Evolutionary conservation across 305 asterid genomes (phyloP).

Genomic region (Ruellia speciosa): DNA sequence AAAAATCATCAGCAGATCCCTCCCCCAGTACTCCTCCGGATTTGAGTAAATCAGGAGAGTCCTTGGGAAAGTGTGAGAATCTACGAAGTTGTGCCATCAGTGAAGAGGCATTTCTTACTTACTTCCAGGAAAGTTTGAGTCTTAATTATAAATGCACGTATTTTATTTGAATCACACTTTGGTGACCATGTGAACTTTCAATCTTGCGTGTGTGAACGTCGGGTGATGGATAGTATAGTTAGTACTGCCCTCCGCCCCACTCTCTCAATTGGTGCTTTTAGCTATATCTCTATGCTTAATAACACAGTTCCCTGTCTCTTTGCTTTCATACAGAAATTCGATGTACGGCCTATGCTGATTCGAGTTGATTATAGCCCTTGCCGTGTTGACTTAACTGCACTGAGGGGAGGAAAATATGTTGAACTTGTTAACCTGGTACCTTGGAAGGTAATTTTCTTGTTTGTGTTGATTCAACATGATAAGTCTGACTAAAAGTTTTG

Average conservation of each 20-base stretch:
- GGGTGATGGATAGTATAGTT: constrained; percentile 2
- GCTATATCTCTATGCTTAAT: constrained; percentile 2
- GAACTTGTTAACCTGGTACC: constrained; percentile 93
- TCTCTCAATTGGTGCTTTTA: neutral
- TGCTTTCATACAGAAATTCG: constrained; percentile 74
- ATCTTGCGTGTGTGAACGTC: constrained; percentile 10
- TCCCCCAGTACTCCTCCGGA: constrained; percentile 32
- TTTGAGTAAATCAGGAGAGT: constrained; percentile 37
- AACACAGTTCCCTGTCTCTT: constrained; percentile 21
- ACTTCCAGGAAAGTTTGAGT: constrained; percentile 69
- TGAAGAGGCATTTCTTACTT: constrained; percentile 88
- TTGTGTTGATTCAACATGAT: neutral
- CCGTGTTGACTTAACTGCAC: constrained; percentile 84
- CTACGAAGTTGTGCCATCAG: constrained; percentile 35
- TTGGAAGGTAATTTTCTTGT: constrained; percentile 73
- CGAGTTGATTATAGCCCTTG: constrained; percentile 91
- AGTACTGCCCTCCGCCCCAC: neutral
- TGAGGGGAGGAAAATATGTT: constrained; percentile 93
- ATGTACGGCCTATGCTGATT: constrained; percentile 65
- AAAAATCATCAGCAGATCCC: constrained; percentile 41
- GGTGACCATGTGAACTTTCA: constrained; percentile 13
- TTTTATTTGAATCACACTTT: constrained; percentile 19
- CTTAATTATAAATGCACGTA: constrained; percentile 18
- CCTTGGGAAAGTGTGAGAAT: constrained; percentile 33
- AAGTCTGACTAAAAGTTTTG: neutral